Conservation (phyloP, 768 basidiomycete species). For the Ephemerocybe angulata region DNA sequence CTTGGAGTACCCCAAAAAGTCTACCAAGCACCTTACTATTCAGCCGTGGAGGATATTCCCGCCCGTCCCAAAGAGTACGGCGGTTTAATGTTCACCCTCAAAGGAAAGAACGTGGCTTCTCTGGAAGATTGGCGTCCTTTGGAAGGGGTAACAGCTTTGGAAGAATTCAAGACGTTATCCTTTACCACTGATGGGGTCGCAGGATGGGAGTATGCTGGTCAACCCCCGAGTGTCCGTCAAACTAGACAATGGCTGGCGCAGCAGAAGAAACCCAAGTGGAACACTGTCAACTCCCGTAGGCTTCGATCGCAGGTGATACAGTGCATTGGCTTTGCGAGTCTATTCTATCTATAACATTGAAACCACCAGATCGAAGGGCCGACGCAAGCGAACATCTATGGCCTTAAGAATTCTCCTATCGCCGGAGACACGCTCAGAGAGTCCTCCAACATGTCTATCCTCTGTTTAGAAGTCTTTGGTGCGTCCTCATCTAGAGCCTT, state of each 20-base stretch:
- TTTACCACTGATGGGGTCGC: constrained; percentile 33
- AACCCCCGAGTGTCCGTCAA: constrained; percentile 60
- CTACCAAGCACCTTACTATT: constrained; percentile 82
- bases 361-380: constrained; percentile 64
- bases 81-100: constrained; percentile 69
- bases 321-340: neutral
- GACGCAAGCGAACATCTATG: constrained; percentile 72
- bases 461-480: constrained; percentile 89
- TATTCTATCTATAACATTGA: constrained; percentile 1
- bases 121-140: constrained; percentile 56
- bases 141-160: constrained; percentile 10
- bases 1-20: constrained; percentile 53
- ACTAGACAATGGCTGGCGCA: constrained; percentile 43
- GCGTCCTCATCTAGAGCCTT: constrained; percentile 18
- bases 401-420: constrained; percentile 55
- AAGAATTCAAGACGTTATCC: neutral
- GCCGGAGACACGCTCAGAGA: constrained; percentile 38
- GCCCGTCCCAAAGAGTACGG: constrained; percentile 70
- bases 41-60: constrained; percentile 66
- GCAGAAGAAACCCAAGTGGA: constrained; percentile 16
- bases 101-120: constrained; percentile 52
- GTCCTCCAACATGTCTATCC: constrained; percentile 69
- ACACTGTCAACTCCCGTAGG: constrained; percentile 12
- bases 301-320: constrained; percentile 52
- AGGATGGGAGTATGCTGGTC: constrained; percentile 81